Percentiles rank a stretch among this genome's conserved stretches.
Conservation (phyloP, 305 asterid species). For the Solanum hybrid region DNA sequence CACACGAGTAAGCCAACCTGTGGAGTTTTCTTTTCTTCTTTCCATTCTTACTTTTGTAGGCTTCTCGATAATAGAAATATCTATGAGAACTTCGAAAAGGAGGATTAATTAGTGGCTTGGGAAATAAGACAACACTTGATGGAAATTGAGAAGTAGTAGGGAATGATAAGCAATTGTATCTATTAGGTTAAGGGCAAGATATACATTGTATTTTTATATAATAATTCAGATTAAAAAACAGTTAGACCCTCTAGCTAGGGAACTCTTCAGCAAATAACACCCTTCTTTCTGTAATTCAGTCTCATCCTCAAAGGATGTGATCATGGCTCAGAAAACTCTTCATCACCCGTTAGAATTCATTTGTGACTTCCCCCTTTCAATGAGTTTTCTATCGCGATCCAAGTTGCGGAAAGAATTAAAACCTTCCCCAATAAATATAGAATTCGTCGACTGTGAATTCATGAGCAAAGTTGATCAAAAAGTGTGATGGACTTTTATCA, state of each 20-base stretch:
- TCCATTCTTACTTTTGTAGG: neutral
- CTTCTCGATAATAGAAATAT: neutral
- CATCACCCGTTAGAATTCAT: neutral
- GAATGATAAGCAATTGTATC: neutral
- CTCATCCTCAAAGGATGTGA: neutral
- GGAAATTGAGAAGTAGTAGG: neutral
- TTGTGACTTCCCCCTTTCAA: neutral
- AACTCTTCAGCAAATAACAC: neutral
- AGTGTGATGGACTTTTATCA: neutral
- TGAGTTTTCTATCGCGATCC: neutral
- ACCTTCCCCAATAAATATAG: neutral
- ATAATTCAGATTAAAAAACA: neutral
- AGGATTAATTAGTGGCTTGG: neutral
- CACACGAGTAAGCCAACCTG: neutral
- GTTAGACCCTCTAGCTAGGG: neutral
- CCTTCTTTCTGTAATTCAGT: neutral
- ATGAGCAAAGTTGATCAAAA: neutral
- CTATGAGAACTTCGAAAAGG: neutral
- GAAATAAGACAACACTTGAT: neutral
- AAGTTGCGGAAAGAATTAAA: neutral
- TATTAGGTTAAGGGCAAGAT: neutral
- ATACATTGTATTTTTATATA: neutral
- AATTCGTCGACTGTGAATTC: neutral
- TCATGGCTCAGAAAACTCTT: neutral
- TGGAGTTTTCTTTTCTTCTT: neutral